Percentiles rank a stretch among this genome's conserved stretches.
These are phyloP conservation scores for Phyllosticta citrichinensis DNA, from an alignment of 2,329 filamentous ascomycete genomes.

Conservation along the genomic window DNA sequence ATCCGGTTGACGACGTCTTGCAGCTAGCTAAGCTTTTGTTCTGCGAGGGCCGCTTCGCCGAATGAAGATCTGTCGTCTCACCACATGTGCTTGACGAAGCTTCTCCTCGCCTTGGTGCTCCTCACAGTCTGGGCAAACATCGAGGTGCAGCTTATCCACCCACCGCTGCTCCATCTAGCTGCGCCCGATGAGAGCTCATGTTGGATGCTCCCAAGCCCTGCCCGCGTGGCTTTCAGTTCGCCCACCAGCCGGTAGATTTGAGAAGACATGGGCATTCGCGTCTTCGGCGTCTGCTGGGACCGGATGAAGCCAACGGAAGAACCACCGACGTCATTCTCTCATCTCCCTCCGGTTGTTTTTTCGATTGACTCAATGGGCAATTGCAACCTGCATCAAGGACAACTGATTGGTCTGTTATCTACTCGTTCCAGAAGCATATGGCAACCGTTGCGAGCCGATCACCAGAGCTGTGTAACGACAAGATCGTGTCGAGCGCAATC, in stretches of 20 bases:
- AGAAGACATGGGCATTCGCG: background rate
- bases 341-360: too few relatives aligned
- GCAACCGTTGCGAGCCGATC: background rate
- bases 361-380: background rate
- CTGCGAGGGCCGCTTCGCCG: background rate
- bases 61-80: background rate
- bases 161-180: background rate
- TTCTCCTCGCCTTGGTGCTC: background rate
- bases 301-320: background rate
- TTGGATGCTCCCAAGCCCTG: background rate
- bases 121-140: background rate
- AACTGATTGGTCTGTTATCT: background rate
- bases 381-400: background rate
- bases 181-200: background rate
- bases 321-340: background rate
- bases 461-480: background rate
- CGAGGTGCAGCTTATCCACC: background rate
- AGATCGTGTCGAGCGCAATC: background rate
- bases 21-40: background rate
- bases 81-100: background rate
- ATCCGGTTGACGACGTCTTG: background rate
- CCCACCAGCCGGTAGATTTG: background rate
- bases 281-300: background rate
- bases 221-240: background rate
- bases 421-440: background rate